Percentiles rank a stretch among this genome's conserved stretches.
phyloP scores from a whole-genome alignment of 805 yeast genomes.

The Candida methanosorbosa region DNA sequence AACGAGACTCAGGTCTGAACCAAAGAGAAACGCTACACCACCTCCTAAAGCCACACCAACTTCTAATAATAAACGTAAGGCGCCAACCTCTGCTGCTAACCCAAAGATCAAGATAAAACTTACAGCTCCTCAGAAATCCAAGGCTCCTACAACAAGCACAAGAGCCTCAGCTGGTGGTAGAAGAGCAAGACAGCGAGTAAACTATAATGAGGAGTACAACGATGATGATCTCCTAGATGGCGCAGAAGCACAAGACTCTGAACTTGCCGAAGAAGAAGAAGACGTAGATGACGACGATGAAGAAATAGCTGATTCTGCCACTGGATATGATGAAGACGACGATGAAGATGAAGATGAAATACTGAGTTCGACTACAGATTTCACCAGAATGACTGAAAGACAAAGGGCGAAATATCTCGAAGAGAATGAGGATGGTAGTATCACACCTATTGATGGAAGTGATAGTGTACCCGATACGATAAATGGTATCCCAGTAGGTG shows the following conservation, averaged over 20 bases:
- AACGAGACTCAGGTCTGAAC: too few relatives aligned
- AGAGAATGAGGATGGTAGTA: slow-evolving; percentile 16
- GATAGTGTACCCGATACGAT: too few relatives aligned
- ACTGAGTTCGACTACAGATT: slow-evolving; percentile 31
- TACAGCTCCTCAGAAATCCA: not conserved
- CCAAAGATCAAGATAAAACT: slow-evolving; percentile 1
- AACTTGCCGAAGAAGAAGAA: slow-evolving; percentile 1
- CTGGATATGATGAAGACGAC: slow-evolving; percentile 14
- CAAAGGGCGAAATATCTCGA: slow-evolving; percentile 40
- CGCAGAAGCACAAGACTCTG: slow-evolving; percentile 3
- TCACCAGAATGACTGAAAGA: slow-evolving; percentile 45
- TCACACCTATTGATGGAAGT: slow-evolving; percentile 4
- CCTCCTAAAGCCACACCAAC: slow-evolving; percentile 1
- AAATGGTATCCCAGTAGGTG: slow-evolving; percentile 2
- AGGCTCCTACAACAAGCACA: not conserved
- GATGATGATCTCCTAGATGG: slow-evolving; percentile 15
- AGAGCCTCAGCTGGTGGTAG: slow-evolving; percentile 1
- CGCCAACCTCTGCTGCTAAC: too few relatives aligned
- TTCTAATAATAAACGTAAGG: too few relatives aligned
- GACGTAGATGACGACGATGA: slow-evolving; percentile 12
- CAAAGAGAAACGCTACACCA: not conserved
- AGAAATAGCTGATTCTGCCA: slow-evolving; percentile 9
- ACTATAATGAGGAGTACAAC: slow-evolving; percentile 23
- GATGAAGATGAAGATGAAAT: slow-evolving; percentile 32
- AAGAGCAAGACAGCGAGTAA: slow-evolving; percentile 1